Conservation (phyloP, 2,329 filamentous ascomycete species). For the Apiospora malaysiana region DNA sequence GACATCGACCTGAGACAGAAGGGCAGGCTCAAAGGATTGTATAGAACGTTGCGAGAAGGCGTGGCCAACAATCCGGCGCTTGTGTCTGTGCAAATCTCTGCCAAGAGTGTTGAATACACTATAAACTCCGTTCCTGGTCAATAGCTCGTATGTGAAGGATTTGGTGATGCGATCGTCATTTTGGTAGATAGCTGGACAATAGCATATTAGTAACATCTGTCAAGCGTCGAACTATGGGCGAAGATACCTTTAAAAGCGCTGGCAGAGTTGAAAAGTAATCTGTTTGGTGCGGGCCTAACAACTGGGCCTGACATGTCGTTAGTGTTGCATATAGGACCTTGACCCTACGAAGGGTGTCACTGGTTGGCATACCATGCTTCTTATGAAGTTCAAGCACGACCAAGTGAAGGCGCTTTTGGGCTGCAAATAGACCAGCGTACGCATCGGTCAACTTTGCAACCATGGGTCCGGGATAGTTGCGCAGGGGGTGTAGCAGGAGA, state of each 20-base stretch:
- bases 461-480: neutral
- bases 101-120: slow-evolving; percentile 21
- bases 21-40: slow-evolving; percentile 20
- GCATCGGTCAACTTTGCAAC: neutral
- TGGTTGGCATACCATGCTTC: neutral
- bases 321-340: neutral
- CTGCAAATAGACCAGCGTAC: neutral
- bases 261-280: neutral
- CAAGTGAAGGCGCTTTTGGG: neutral
- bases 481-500: neutral
- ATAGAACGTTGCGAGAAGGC: slow-evolving; percentile 20
- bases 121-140: slow-evolving; percentile 1
- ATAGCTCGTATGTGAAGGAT: slow-evolving; percentile 9
- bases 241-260: neutral
- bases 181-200: neutral
- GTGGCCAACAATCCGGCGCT: slow-evolving; percentile 19
- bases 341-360: neutral
- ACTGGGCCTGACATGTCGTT: neutral
- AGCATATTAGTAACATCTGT: neutral
- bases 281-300: neutral
- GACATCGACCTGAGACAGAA: slow-evolving; percentile 20
- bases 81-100: slow-evolving; percentile 18
- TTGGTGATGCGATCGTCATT: slow-evolving; percentile 19
- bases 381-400: neutral
- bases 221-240: neutral